Evolutionary conservation across 148 eudicot genomes (phyloP).

Genomic region (Fallopia convolvulus): DNA sequence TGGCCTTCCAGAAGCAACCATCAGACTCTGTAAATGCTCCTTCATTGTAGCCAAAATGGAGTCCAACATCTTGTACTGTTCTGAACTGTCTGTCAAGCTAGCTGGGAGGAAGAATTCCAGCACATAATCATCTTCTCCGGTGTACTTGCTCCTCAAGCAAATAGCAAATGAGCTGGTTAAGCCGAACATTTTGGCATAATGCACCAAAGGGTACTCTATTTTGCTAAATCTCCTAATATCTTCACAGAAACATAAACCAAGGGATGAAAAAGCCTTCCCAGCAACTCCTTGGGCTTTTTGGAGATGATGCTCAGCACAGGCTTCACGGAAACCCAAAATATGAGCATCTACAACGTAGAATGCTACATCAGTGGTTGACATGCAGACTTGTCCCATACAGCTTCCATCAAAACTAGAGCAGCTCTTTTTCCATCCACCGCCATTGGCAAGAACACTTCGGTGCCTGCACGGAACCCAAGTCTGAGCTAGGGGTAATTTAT

Average conservation of each 20-base stretch:
- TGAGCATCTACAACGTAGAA: conserved; percentile 81
- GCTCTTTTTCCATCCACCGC: conserved; percentile 75
- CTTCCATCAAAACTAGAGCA: conserved; percentile 91
- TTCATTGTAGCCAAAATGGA: conserved; percentile 53
- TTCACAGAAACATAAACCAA: conserved; percentile 56
- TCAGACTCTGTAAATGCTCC: conserved; percentile 56
- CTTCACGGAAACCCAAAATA: conserved; percentile 93
- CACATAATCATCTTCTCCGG: conserved; percentile 79
- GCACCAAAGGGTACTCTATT: conserved; percentile 83
- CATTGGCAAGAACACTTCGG: conserved; percentile 69
- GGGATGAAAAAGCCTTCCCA: conserved; percentile 72
- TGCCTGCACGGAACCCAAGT: conserved; percentile 96
- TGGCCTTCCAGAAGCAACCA: conserved; percentile 70
- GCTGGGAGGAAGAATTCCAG: conserved; percentile 85
- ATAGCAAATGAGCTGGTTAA: conserved; percentile 69
- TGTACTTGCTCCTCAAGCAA: conserved; percentile 70
- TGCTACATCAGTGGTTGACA: conserved; percentile 93
- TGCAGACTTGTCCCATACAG: conserved; percentile 88
- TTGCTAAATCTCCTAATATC: conserved; percentile 67
- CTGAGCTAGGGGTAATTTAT: conserved; percentile 88
- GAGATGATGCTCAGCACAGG: conserved; percentile 93
- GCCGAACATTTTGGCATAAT: conserved; percentile 89
- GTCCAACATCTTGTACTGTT: conserved; percentile 52
- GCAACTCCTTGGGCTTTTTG: conserved; percentile 92
- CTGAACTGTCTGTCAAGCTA: conserved; percentile 27